Percentiles rank a stretch among this genome's conserved stretches.
Conservation (phyloP, 2,329 filamentous ascomycete species). For the Claviceps sp. region DNA sequence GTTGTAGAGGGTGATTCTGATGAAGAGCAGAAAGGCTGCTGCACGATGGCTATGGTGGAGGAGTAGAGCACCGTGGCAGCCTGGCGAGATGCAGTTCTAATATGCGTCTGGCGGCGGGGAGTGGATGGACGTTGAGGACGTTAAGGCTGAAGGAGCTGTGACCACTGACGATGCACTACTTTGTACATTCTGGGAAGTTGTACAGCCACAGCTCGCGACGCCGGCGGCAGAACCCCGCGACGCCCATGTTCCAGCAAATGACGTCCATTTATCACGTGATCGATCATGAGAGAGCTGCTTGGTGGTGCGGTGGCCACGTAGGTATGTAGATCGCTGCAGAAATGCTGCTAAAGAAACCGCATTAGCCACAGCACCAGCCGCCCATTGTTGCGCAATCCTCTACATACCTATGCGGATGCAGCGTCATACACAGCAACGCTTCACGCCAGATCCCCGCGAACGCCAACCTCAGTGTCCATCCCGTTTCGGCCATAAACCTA, state of each 20-base stretch:
- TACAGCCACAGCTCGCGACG: background rate
- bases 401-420: too few relatives aligned
- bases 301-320: too few relatives aligned
- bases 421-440: background rate
- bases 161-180: slow-evolving; percentile 9
- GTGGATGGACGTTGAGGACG: slow-evolving; percentile 6
- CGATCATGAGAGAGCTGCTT: background rate
- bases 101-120: slow-evolving; percentile 5
- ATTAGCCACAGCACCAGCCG: too few relatives aligned
- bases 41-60: background rate
- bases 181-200: background rate
- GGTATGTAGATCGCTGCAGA: too few relatives aligned
- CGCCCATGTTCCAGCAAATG: background rate
- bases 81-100: background rate
- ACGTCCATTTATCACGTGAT: background rate
- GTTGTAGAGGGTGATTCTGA: slow-evolving; percentile 13
- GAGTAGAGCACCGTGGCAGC: background rate
- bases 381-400: background rate
- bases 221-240: background rate
- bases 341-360: too few relatives aligned
- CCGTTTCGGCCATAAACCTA: too few relatives aligned
- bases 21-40: background rate
- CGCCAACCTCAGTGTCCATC: too few relatives aligned
- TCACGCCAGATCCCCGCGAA: background rate
- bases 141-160: slow-evolving; percentile 13